Evolutionary conservation across 495 filamentous ascomycete genomes (phyloP).

Genomic region (Aspergillus saccharolyticus): DNA sequence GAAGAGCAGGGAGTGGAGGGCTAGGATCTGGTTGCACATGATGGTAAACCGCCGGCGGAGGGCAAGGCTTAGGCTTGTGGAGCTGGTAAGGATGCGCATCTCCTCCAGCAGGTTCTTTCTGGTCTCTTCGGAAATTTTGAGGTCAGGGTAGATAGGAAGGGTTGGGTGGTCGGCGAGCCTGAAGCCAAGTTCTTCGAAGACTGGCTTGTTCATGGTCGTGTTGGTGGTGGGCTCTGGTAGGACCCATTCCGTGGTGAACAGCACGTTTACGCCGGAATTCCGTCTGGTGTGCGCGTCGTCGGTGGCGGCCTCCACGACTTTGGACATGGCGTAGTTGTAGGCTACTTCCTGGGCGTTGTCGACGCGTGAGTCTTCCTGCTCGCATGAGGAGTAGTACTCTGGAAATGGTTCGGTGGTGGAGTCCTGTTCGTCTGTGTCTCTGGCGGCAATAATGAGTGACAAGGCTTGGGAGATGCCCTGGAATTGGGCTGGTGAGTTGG

Average conservation of each 20-base stretch:
- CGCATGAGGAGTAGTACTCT: slow-evolving; percentile 25
- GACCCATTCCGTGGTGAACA: background rate
- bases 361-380: background rate
- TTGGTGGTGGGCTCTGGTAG: background rate
- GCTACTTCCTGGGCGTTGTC: slow-evolving; percentile 13
- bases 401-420: slow-evolving; percentile 29
- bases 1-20: slow-evolving; percentile 24
- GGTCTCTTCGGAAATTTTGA: background rate
- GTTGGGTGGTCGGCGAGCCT: background rate
- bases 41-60: slow-evolving; percentile 20
- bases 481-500: background rate
- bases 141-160: background rate
- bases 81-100: slow-evolving; percentile 15
- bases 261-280: slow-evolving; percentile 1
- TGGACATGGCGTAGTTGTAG: slow-evolving; percentile 22
- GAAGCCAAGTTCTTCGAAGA: too few relatives aligned
- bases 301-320: slow-evolving; percentile 23
- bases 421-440: background rate
- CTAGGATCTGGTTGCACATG: slow-evolving; percentile 23
- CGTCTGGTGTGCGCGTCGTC: slow-evolving; percentile 19
- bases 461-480: too few relatives aligned
- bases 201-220: background rate
- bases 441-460: background rate
- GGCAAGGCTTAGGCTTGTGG: slow-evolving; percentile 8
- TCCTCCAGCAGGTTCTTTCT: slow-evolving; percentile 12